These are phyloP conservation scores for Zygosaccharomyces rouxii DNA, from an alignment of 805 yeast species.

Conservation along the genomic window DNA sequence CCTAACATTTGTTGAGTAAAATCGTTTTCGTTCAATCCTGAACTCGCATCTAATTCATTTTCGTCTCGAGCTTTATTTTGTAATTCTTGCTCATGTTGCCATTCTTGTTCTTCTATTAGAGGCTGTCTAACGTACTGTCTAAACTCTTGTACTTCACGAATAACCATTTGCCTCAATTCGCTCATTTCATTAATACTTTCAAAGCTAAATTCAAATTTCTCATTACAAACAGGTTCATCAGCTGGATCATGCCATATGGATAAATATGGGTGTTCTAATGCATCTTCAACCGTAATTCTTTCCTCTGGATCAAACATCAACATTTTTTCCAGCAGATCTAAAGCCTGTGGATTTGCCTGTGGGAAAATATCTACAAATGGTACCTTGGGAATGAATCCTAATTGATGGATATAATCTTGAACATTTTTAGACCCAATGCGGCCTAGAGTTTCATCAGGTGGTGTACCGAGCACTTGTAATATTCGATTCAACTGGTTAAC, in stretches of 20 bases:
- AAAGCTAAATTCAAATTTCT: slow-evolving; percentile 81
- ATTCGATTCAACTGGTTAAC: slow-evolving; percentile 92
- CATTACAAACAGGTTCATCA: slow-evolving; percentile 82
- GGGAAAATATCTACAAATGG: slow-evolving; percentile 75
- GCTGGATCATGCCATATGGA: slow-evolving; percentile 88
- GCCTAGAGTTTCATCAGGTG: slow-evolving; percentile 62
- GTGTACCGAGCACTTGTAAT: slow-evolving; percentile 85
- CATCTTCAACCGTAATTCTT: slow-evolving; percentile 84
- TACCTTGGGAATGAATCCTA: slow-evolving; percentile 77
- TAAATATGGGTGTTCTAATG: slow-evolving; percentile 83
- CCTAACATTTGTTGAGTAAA: slow-evolving; percentile 21
- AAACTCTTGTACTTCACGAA: slow-evolving; percentile 73
- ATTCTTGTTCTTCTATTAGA: slow-evolving; percentile 48
- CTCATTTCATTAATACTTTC: slow-evolving; percentile 80
- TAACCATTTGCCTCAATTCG: slow-evolving; percentile 67
- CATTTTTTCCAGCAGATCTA: slow-evolving; percentile 74
- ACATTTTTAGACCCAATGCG: slow-evolving; percentile 84
- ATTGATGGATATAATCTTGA: slow-evolving; percentile 81
- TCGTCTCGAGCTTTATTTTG: slow-evolving; percentile 20
- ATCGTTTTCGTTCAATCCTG: slow-evolving; percentile 12
- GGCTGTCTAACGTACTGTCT: slow-evolving; percentile 80
- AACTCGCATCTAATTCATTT: slow-evolving; percentile 26
- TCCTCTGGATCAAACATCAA: slow-evolving; percentile 81
- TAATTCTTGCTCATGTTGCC: slow-evolving; percentile 30
- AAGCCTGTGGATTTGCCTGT: slow-evolving; percentile 77